Conservation (phyloP, 805 yeast genomes). For the Wickerhamomyces canadensis region DNA sequence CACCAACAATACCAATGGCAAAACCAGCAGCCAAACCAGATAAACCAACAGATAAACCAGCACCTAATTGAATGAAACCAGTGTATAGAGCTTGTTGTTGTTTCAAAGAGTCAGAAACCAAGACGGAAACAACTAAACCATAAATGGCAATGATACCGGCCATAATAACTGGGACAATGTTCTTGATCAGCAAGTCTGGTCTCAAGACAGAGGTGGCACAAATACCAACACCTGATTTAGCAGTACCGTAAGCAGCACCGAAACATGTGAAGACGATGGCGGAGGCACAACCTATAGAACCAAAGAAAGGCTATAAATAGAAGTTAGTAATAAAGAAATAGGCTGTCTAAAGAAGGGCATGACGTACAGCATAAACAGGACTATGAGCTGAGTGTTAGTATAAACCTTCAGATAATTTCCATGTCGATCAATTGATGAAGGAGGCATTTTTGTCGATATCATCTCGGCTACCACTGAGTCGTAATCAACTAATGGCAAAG, state of each 20-base stretch:
- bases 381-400: slow-evolving; percentile 21
- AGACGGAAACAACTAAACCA: slow-evolving; percentile 93
- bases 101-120: slow-evolving; percentile 82
- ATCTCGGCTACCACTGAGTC: neutral
- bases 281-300: slow-evolving; percentile 98
- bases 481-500: too few species aligned
- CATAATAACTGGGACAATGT: slow-evolving; percentile 96
- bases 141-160: slow-evolving; percentile 99
- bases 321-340: slow-evolving; percentile 19
- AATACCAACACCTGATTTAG: slow-evolving; percentile 98
- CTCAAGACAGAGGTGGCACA: slow-evolving; percentile 97
- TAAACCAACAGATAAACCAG: slow-evolving; percentile 95
- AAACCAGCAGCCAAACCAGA: slow-evolving; percentile 98
- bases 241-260: slow-evolving; percentile 99
- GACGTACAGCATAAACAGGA: slow-evolving; percentile 66
- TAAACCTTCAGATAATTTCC: too few species aligned
- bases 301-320: slow-evolving; percentile 73
- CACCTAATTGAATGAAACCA: slow-evolving; percentile 97
- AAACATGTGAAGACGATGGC: slow-evolving; percentile 98
- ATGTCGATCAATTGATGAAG: neutral
- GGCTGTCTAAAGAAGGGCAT: too few species aligned
- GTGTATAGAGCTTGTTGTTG: slow-evolving; percentile 93
- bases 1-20: slow-evolving; percentile 99
- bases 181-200: slow-evolving; percentile 92
- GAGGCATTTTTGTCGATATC: too few species aligned